Evolutionary conservation across 73 alveolate species (phyloP), one percentile per base, ranked within the genome.

Genomic region (Paramecium caudatum): DNA sequence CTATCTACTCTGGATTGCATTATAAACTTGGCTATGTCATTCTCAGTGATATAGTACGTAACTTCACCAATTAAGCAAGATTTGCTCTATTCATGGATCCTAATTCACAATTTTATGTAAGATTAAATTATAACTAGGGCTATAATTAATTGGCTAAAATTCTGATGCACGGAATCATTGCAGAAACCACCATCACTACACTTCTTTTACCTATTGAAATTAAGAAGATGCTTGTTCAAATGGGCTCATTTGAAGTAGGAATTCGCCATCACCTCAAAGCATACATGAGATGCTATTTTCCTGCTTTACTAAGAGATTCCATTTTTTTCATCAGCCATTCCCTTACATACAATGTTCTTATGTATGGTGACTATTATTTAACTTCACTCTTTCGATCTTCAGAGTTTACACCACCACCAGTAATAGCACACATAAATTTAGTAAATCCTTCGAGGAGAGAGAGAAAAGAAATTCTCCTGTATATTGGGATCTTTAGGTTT

Each of bases 271-370:
- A 41, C 27, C 7, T 45, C 0, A 74, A 45, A 45, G 49, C 69
- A 4, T 74, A 74, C 32, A 37, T 45, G 68, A 37, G 62, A 41
- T 74, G 88, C 30, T 45, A 27, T 45, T 21, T 74, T 16, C 88
- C 88, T 2, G 88, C 88, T 41, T 41, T 74, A 41, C n/a, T 45
- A 6, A 37, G 88, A 43, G 88, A 74, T 74, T 41, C 88, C 7
- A 16, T 74, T 0, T 74, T 74, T 27, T 74, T 74, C 55, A 25
- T 74, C 7, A 74, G 55, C 19, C 88, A 74, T 23, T 41, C 69
- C 1, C n/a, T 74, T 5, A 74, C 88, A 1, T 74, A 37, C 55
- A 74, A 74, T 23, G n/a, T 45, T 41, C 65, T 74, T 8, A 19
- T 39, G 39, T 74, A 74, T 74, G 62, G 65, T 9, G 88, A 74